Evolutionary conservation across 1,139 yeast species (phyloP), one percentile per base, ranked within the genome.

Genomic region (Groenewaldozyma sp.): DNA sequence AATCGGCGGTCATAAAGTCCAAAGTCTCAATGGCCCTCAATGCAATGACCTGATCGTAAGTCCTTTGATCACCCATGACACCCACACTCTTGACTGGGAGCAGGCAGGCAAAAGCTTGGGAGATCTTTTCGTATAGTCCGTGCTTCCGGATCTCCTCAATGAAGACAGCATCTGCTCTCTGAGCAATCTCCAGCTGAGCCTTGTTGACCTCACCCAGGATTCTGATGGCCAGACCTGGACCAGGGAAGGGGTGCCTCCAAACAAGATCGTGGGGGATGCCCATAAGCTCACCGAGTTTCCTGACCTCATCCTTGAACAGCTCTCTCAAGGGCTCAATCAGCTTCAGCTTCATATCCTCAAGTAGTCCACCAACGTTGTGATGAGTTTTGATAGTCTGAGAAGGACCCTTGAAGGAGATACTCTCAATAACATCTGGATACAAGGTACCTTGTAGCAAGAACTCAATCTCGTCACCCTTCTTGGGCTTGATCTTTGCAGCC

Each of bases 231-330:
- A 91, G 83, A 70, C 99, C 99, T 62, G 99, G 99, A 61, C 99
- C 99, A 58, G 99, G 99, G 95, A 91, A 91, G 44, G 99, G 99
- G 62, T 91, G 99, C 74, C 99, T 84, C 97, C 98, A 88, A 52
- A 91, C 97, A 55, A 91, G 75, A 55, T 91, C 98, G 59, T 86
- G 93, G 35, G 97, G 94, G 55, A 91, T 93, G 40, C 95, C 96
- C 70, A 91, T 70, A 42, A 93, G 69, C 68, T 86, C 86, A 65
- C 99, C 99, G 56, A 91, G 73, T 56, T 79, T 83, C 68, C 99
- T 88, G 44, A 91, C 98, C 72, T 91, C 99, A 63, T 91, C 99
- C 71, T 91, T 91, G 76, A 93, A 91, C 57, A 91, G 75, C 71
- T 91, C 99, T 67, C 99, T 82, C 62, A 91, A 76, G 44, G 99